Evolutionary conservation across 306 rosid species (phyloP), one percentile per base, ranked within the genome.

Genomic region (Trifolium repens): DNA sequence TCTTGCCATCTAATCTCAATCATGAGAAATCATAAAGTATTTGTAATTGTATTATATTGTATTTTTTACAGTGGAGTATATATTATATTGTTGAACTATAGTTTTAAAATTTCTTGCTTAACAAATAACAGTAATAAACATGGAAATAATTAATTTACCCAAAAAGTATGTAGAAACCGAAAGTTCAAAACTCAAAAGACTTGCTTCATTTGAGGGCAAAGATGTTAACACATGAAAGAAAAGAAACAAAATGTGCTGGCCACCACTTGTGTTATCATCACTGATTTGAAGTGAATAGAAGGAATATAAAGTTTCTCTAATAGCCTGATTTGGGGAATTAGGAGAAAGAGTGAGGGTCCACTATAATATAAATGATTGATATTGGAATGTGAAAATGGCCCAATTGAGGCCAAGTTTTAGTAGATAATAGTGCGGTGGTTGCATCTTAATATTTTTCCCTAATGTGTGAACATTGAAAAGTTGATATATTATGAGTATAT

Each of bases 121-220:
- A 0, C 42, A 39, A 37, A 37, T 39, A 1, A 32, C 35, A 32
- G 35, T 32, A 39, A 8, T 39, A 39, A 39, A 2, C 2, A 39
- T 2, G 2, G 2, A 39, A 39, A 39, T 39, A 39, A 39, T 39
- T 39, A 39, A 49, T 49, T 53, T 53, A 53, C 11, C 43, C 7
- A 15, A 78, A 70, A 72, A 54, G 71, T 61, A 12, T n/a, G n/a
- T 30, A 76, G 65, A 76, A 39, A 34, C 53, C 47, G 27, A 75
- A 75, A 79, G 4, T 44, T 80, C 35, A 77, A 30, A 27, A 66
- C 34, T 14, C 35, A 5, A 54, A 61, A 75, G 40, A 67, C 44
- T 72, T 79, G 83, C 78, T 82, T 79, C 24, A 39, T 22, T 75
- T 77, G 81, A 52, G 37, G 53, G 83, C 64, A 73, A 79, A 77